These are phyloP conservation scores for Tubosaeta sp. DNA, from an alignment of 768 basidiomycete genomes.

Conservation along the genomic window DNA sequence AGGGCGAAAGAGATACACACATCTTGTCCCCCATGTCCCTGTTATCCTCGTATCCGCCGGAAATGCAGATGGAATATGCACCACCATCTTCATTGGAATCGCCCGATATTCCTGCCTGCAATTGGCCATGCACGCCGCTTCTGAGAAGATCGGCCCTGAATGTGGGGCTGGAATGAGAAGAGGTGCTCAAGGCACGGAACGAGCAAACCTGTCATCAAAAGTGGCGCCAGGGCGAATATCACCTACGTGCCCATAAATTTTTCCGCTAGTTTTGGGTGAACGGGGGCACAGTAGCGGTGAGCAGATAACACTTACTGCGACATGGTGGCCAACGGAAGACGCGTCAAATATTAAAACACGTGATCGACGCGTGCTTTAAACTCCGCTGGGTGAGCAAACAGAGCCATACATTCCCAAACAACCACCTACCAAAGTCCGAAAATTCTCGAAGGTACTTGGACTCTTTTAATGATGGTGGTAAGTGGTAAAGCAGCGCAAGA, in stretches of 20 bases:
- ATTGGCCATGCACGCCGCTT: constrained; percentile 33
- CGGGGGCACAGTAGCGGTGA: too few species aligned
- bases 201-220: constrained; percentile 19
- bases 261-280: constrained; percentile 7
- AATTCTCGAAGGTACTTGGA: too few species aligned
- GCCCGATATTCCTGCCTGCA: constrained; percentile 39
- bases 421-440: not conserved
- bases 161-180: not conserved
- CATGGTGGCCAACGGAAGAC: constrained; percentile 10
- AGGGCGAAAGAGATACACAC: constrained; percentile 21
- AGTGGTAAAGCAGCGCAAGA: not conserved
- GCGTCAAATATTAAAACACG: constrained; percentile 2
- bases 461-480: not conserved
- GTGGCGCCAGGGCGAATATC: constrained; percentile 16
- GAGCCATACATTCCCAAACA: constrained; percentile 12
- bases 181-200: not conserved
- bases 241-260: constrained; percentile 29
- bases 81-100: constrained; percentile 20
- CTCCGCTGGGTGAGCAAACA: constrained; percentile 4
- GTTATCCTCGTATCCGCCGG: constrained; percentile 41
- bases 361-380: constrained; percentile 4
- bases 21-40: constrained; percentile 34
- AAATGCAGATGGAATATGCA: constrained; percentile 40
- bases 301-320: constrained; percentile 10
- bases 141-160: constrained; percentile 19